These are phyloP conservation scores for Croton setiger DNA, from an alignment of 441 rosid species.

Conservation along the genomic window DNA sequence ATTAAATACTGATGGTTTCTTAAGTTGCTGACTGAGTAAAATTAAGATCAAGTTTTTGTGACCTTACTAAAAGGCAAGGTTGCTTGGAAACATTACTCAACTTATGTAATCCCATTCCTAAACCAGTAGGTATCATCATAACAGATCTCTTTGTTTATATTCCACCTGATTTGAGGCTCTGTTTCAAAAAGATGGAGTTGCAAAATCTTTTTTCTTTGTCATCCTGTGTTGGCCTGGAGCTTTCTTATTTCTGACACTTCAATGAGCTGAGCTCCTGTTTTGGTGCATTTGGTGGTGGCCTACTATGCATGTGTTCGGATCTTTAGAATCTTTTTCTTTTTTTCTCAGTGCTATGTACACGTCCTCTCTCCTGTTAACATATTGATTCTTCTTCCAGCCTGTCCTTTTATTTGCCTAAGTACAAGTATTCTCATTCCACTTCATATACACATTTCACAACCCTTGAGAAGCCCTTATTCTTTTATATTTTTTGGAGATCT, in stretches of 20 bases:
- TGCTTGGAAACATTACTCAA: neutral
- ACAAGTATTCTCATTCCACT: neutral
- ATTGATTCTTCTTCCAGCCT: neutral
- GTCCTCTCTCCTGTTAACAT: neutral
- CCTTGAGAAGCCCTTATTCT: neutral
- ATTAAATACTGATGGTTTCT: neutral
- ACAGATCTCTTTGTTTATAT: neutral
- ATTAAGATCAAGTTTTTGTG: neutral
- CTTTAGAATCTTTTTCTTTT: neutral
- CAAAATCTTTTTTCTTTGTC: no score
- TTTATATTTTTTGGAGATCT: neutral
- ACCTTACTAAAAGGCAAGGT: neutral
- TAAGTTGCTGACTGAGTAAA: neutral
- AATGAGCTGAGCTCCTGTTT: no score
- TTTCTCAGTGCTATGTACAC: neutral
- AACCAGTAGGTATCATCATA: neutral
- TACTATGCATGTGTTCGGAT: neutral
- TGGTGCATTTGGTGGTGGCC: neutral
- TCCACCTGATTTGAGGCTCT: neutral
- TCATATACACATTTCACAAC: neutral
- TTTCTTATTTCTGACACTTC: no score
- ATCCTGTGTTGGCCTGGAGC: no score
- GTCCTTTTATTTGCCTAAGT: neutral
- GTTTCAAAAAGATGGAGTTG: no score
- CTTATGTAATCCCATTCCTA: neutral